These are phyloP conservation scores for Colletotrichum zoysiae DNA, from an alignment of 2,329 filamentous ascomycete species.

Conservation along the genomic window DNA sequence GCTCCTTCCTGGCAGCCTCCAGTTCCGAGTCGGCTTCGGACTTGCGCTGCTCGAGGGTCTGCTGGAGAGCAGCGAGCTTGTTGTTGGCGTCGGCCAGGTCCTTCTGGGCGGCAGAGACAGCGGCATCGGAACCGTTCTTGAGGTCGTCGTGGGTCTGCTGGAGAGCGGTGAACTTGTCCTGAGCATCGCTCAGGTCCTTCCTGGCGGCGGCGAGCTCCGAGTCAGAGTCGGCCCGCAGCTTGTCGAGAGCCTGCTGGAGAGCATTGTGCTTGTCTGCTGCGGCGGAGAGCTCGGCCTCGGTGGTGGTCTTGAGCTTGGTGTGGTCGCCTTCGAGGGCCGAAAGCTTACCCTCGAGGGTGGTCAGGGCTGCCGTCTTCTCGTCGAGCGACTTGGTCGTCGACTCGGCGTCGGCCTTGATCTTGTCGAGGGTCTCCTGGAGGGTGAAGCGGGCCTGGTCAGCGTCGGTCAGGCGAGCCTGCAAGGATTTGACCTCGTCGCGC, in stretches of 20 bases:
- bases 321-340: slow-evolving; percentile 46
- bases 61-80: slow-evolving; percentile 48
- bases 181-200: slow-evolving; percentile 49
- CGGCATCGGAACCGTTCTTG: slow-evolving; percentile 47
- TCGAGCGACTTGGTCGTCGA: slow-evolving; percentile 46
- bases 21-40: slow-evolving; percentile 50
- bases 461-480: slow-evolving; percentile 52
- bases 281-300: slow-evolving; percentile 45
- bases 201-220: slow-evolving; percentile 50
- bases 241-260: slow-evolving; percentile 45
- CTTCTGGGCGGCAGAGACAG: slow-evolving; percentile 49
- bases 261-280: slow-evolving; percentile 39
- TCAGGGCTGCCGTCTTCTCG: slow-evolving; percentile 48
- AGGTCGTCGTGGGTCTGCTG: slow-evolving; percentile 45
- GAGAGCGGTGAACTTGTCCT: slow-evolving; percentile 50
- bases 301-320: slow-evolving; percentile 47
- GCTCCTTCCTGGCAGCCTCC: slow-evolving; percentile 47
- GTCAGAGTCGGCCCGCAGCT: slow-evolving; percentile 45
- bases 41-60: slow-evolving; percentile 47
- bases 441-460: slow-evolving; percentile 50
- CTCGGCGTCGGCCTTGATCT: slow-evolving; percentile 51
- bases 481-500: slow-evolving; percentile 49
- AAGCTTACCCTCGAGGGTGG: slow-evolving; percentile 47
- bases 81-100: slow-evolving; percentile 47
- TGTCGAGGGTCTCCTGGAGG: slow-evolving; percentile 48